Evolutionary conservation across 768 basidiomycete genomes (phyloP), one percentile per base, ranked within the genome.

Genomic region (Russula lepida): DNA sequence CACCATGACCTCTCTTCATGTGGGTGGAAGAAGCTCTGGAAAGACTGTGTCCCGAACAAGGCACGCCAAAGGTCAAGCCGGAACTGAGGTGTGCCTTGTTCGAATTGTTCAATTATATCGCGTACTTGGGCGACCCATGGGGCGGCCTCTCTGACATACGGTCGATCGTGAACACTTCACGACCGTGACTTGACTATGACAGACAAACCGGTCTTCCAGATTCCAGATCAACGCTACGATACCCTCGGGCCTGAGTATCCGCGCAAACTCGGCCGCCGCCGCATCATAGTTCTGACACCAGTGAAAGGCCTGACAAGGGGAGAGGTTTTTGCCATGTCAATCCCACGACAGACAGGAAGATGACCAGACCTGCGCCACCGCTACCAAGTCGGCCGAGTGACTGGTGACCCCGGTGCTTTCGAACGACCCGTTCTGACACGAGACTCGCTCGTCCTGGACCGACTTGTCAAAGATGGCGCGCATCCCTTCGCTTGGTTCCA

Each of bases 401-500:
- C 84, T 80, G 49, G 77, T 74, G 12, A 85, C 74, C n/a, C 76
- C 77, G 3, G 85, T 85, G 1, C 71, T 67, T 25, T 88, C 83
- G 67, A 94, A 95, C 1, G 83, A 82, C 25, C 92, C 92, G 13
- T 89, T 80, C n/a, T 64, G 62, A 44, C 81, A 69, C 13, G 76
- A 74, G 17, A 84, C 80, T 3, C 82, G 77, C n/a, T 73, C 68
- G 66, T 89, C 84, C 8, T 66, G 53, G 6, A 85, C 73, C 17
- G 78, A 81, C 63, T 84, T 76, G 12, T 71, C 68, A 74, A 93
- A 97, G 2, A 80, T 76, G 3, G 78, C 74, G 55, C 94, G 79
- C 95, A 97, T 97, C 30, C 94, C 95, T 48, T 78, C 76, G 65
- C 88, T 89, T 17, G 95, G 95, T 71, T 98, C 95, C 33, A 94